A percentile compares a stretch with the other conserved stretches of the same genome.
Conservation (phyloP, 2,329 filamentous ascomycete genomes). For the Curvularia lunata region DNA sequence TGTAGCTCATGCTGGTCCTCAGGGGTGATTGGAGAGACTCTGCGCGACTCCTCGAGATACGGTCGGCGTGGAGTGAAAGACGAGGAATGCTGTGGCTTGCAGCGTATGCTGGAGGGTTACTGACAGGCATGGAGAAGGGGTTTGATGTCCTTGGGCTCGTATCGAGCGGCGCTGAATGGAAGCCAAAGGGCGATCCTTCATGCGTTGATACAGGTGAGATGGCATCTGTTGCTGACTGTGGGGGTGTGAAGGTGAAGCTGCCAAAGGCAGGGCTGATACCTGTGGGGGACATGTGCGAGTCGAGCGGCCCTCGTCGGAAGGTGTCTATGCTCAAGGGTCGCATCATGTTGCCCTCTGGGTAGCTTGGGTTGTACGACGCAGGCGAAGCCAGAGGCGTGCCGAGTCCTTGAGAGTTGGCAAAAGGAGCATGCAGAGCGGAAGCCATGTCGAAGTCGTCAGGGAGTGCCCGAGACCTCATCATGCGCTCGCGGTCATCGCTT, state of each 20-base stretch:
- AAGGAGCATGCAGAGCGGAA: conserved; percentile 63
- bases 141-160: conserved; percentile 49
- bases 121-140: conserved; percentile 48
- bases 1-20: conserved; percentile 56
- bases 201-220: conserved; percentile 54
- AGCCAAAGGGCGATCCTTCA: conserved; percentile 51
- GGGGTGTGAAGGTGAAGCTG: conserved; percentile 68
- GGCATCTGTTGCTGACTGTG: conserved; percentile 57
- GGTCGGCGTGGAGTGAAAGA: conserved; percentile 52
- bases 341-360: conserved; percentile 65
- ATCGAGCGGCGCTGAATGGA: conserved; percentile 44
- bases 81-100: conserved; percentile 52
- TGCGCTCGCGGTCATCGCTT: conserved; percentile 66
- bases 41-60: conserved; percentile 49
- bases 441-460: conserved; percentile 67
- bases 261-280: conserved; percentile 72
- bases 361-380: conserved; percentile 48
- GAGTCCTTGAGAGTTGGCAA: conserved; percentile 53
- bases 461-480: conserved; percentile 65
- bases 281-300: conserved; percentile 71
- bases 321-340: conserved; percentile 72
- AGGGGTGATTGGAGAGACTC: conserved; percentile 55
- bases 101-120: conserved; percentile 42
- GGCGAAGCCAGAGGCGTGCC: conserved; percentile 59
- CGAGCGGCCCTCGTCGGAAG: conserved; percentile 66